Evolutionary conservation across 1,139 yeast genomes (phyloP).

Genomic region (Diutina siamensis): DNA sequence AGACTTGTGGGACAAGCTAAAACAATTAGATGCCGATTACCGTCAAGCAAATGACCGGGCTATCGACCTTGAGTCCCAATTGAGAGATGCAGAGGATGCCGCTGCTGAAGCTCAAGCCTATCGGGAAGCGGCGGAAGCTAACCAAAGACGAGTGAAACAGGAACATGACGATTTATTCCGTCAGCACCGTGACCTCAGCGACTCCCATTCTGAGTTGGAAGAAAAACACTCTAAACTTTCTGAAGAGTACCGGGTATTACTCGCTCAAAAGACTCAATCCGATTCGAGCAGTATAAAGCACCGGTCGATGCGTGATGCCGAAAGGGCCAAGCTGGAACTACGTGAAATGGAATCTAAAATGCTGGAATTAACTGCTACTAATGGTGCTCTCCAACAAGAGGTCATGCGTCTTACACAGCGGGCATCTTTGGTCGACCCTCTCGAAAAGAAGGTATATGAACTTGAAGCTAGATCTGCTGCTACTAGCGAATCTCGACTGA

Average conservation of each 20-base stretch:
- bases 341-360: conserved; percentile 6
- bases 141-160: neutral
- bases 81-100: neutral
- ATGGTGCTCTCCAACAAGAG: conserved; percentile 12
- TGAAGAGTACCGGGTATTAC: conserved; percentile 8
- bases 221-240: conserved; percentile 9
- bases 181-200: neutral
- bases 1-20: neutral
- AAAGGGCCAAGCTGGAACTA: too few relatives aligned
- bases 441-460: neutral
- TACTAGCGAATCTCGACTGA: neutral
- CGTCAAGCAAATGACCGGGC: neutral
- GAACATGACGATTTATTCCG: neutral
- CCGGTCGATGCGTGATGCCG: too few relatives aligned
- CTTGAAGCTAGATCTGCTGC: neutral
- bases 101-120: neutral
- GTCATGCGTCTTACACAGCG: neutral
- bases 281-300: too few relatives aligned
- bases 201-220: neutral
- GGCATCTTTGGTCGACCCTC: neutral
- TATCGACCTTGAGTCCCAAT: neutral
- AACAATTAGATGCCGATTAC: neutral
- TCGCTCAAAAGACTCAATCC: neutral
- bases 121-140: neutral
- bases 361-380: conserved; percentile 15